Base-by-base conservation (phyloP, 2,329 filamentous ascomycete species). In the Alternaria burnsii region DNA sequence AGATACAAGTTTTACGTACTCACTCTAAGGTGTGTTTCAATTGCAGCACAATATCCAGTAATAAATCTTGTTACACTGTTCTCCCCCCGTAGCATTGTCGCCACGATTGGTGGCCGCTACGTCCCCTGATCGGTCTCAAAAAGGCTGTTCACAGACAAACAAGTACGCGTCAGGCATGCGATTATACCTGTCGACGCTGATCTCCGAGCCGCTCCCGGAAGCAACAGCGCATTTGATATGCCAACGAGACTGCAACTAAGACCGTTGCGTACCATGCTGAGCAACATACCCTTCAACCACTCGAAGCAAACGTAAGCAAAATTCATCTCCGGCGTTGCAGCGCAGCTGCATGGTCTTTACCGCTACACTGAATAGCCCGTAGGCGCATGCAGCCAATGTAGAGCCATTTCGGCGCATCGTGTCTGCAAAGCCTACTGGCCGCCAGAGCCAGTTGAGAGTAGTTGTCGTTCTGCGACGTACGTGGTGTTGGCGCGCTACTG, bases 281-380 rank as follows among this genome's bases (percentile, higher is more conserved):
- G 48, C 20, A 44, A 55, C 20, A 24, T n/a, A 40, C 53, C 20
- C 26, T 44, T 59, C 9, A 36, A 48, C 22, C 10, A 41, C 30
- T 16, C 46, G 42, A 51, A 30, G 42, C 22, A 59, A 62, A 66
- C 63, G 61, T 66, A 66, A 72, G 47, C 61, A 64, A 66, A 67
- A 68, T 52, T 32, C 36, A 41, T 26, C 52, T 47, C 43, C 24
- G 52, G 46, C 11, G 53, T 58, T 41, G 58, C 34, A 58, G 51
- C 47, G 59, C 56, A 64, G 26, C 48, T 43, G 50, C 55, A 51
- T 61, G 26, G 50, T 41, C 48, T 55, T 57, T 50, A 51, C 54
- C 60, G 58, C 57, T 62, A 60, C 52, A 55, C 59, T 53, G n/a
- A 32, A 40, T 1, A 32, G 58, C 42, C 52, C 41, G 24, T 34